Conservation (phyloP, 352 stramenopile species). For the Phytopythium aichiense region DNA sequence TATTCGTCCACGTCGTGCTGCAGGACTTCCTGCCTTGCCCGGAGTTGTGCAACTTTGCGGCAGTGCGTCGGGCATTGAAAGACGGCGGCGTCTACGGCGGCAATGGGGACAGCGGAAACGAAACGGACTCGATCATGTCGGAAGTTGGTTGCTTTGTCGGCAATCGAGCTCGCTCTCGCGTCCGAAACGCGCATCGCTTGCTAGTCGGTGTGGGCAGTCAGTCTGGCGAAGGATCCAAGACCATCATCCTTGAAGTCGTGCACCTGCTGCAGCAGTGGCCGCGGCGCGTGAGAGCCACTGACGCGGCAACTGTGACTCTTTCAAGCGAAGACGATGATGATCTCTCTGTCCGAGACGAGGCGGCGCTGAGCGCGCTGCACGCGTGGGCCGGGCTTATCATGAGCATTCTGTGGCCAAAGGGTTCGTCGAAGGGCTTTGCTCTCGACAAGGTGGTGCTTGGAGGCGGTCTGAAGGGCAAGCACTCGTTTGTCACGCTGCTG, state of each 20-base stretch:
- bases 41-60: conserved; percentile 65
- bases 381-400: conserved; percentile 83
- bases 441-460: conserved; percentile 78
- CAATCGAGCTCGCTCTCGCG: conserved; percentile 39
- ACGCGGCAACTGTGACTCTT: neutral
- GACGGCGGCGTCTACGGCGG: conserved; percentile 46
- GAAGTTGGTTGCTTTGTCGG: conserved; percentile 37
- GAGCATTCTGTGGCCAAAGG: conserved; percentile 85
- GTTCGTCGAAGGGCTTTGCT: conserved; percentile 66
- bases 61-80: conserved; percentile 46
- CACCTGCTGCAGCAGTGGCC: conserved; percentile 69
- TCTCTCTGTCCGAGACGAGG: conserved; percentile 57
- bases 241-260: conserved; percentile 71
- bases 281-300: conserved; percentile 4
- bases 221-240: conserved; percentile 72
- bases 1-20: conserved; percentile 53
- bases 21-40: conserved; percentile 69
- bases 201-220: conserved; percentile 65
- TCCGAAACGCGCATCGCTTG: conserved; percentile 65
- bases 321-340: conserved; percentile 16
- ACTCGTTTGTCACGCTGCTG: conserved; percentile 73
- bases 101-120: conserved; percentile 17
- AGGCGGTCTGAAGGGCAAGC: conserved; percentile 62
- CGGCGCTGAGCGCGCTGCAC: conserved; percentile 71
- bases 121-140: conserved; percentile 27